Conservation (phyloP, 1,139 yeast genomes). For the Magnusiomyces suaveolens region DNA sequence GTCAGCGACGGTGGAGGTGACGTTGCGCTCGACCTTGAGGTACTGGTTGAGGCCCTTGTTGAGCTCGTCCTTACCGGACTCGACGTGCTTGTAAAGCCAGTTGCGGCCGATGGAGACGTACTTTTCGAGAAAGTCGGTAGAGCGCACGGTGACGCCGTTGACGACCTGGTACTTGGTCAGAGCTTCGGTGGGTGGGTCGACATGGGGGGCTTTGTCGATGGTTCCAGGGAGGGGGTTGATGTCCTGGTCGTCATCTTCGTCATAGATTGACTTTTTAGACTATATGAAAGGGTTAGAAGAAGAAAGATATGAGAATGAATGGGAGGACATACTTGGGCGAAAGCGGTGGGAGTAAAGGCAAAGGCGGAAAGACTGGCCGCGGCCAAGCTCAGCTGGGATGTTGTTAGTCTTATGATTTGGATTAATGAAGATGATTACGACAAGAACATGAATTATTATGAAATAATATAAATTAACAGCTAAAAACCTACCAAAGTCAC, state of each 20-base stretch:
- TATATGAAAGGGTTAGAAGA: background rate
- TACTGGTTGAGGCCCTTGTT: slow-evolving; percentile 42
- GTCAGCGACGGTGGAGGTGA: slow-evolving; percentile 56
- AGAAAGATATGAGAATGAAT: background rate
- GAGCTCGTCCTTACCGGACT: slow-evolving; percentile 32
- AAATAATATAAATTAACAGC: too few species aligned
- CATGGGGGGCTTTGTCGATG: slow-evolving; percentile 43
- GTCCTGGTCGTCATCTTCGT: slow-evolving; percentile 35
- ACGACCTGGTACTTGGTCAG: slow-evolving; percentile 35
- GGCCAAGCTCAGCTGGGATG: background rate
- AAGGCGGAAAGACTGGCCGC: background rate
- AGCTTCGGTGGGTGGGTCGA: slow-evolving; percentile 33
- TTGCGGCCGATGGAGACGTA: slow-evolving; percentile 43
- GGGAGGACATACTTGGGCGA: background rate
- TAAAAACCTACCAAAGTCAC: too few species aligned
- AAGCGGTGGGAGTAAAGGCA: slow-evolving; percentile 1
- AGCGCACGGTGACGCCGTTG: slow-evolving; percentile 51
- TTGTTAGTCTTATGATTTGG: background rate
- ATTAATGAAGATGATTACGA: background rate
- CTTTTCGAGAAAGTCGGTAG: slow-evolving; percentile 42
- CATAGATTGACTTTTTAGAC: slow-evolving; percentile 46
- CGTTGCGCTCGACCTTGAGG: slow-evolving; percentile 53
- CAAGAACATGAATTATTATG: background rate
- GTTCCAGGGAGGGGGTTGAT: slow-evolving; percentile 47
- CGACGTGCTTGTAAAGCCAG: slow-evolving; percentile 28